Base-by-base conservation (phyloP, 257 asterid species). In the Plantago major region DNA sequence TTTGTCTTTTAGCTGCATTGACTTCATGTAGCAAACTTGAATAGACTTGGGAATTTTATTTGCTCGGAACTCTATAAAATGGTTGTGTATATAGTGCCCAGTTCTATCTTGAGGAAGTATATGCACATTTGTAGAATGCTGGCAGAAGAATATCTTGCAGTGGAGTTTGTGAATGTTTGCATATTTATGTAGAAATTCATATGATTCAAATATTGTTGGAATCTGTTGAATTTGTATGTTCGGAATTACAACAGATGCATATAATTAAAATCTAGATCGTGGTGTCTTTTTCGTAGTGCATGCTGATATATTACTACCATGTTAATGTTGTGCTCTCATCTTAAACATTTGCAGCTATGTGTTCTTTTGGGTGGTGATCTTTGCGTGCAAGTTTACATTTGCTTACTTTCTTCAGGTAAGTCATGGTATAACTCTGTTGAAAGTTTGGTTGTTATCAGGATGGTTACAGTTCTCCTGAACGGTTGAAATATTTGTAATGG, bases 401-500 rank as follows among this genome's bases (percentile, higher is more conserved):
- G 84, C 99, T 38, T 93, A 89, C 88, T 93, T 93, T 68, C 99
- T 93, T 64, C 97, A 87, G 97, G 99, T 77, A 84, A 77, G 97
- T 71, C 54, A 17, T 61, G 6, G 33, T 50, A 43, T 68, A n/a
- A 53, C 71, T 70, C 56, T 60, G 42, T 45, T 46, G 58, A 44
- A 50, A 18, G 19, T 59, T 62, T 53, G 51, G 7, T 62, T 62
- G 46, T 9, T 67, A 42, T 38, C 55, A 15, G 59, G 30, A 28
- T 60, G 59, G 4, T 42, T n/a, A 11, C 45, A 57, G 22, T 65
- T 63, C 50, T 67, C 59, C 48, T 68, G 62, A 71, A 42, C 55
- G 56, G 30, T 38, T 69, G 56, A 17, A 48, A 5, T 1, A 45
- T 68, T 48, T 43, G 51, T 53, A 37, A 64, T 74, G 66, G 61